Base-by-base conservation (phyloP, 805 yeast species). In the Kuraishia hungarica region DNA sequence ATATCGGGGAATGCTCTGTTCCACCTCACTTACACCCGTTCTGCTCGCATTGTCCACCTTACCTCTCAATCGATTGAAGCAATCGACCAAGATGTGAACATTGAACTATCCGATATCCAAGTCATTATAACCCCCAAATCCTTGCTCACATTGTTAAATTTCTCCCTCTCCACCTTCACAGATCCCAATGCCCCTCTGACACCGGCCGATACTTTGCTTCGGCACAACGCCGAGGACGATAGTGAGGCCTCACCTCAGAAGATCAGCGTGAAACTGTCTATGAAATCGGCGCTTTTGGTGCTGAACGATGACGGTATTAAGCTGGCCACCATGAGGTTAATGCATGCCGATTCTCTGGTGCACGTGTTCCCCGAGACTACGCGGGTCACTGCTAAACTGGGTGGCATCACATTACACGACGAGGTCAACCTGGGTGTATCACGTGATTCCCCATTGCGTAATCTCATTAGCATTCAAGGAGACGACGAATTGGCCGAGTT, bases 231-330 rank as follows among this genome's bases (percentile, higher is more conserved):
- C 58, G 81, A 76, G n/a, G 71, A 77, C 43, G 80, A 79, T 57
- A 73, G 70, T 23, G 82, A 77, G 13, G 75, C 77, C 17, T 78
- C 91, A 0, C 94, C 96, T 0, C 89, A 86, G 61, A 87, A 83
- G 62, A 85, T 91, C 39, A 81, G 82, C 54, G 86, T 92, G 29
- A 75, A 78, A 35, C 74, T 93, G 29, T 78, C 79, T 51, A 72
- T 94, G 63, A 89, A 84, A 50, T 84, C 96, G 63, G 80, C 93
- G 15, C 81, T 84, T 8, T 66, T 89, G 52, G 82, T 89, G 2
- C 72, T 94, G 52, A 87, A 89, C 63, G 97, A 93, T 64, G 96
- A 90, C 56, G 86, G 92, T 2, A 76, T 85, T 52, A 86, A 87
- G 60, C 68, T 94, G 50, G 96, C 97, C 0, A 89, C 97, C 0